phyloP scores from a whole-genome alignment of 805 yeast species.

The Candida adriatica region DNA sequence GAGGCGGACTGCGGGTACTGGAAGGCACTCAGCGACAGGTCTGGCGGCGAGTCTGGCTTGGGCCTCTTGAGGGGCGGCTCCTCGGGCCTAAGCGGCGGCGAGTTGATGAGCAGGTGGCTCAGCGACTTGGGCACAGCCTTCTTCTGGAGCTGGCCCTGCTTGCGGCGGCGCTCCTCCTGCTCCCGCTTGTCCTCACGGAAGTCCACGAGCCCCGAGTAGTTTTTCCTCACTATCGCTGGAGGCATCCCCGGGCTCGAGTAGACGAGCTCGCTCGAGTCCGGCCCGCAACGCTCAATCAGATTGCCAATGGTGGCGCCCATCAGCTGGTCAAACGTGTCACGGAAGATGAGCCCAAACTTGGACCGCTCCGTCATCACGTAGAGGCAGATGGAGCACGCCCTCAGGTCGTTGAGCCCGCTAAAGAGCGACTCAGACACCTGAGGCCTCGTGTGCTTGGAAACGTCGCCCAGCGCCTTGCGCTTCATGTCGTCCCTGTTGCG shows the following conservation, averaged over 20 bases:
- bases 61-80: constrained; percentile 10
- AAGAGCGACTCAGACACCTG: constrained; percentile 46
- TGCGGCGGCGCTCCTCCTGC: constrained; percentile 41
- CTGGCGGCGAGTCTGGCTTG: constrained; percentile 4
- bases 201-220: constrained; percentile 9
- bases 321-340: constrained; percentile 63
- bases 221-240: constrained; percentile 44
- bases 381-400: constrained; percentile 58
- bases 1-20: constrained; percentile 13
- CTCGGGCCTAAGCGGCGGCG: constrained; percentile 27
- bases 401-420: constrained; percentile 52
- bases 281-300: constrained; percentile 55
- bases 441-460: constrained; percentile 54
- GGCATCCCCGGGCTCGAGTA: constrained; percentile 48
- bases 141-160: constrained; percentile 44
- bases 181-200: constrained; percentile 34
- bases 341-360: constrained; percentile 50
- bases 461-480: constrained; percentile 47
- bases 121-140: constrained; percentile 48
- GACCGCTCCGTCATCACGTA: constrained; percentile 65
- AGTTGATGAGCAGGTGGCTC: constrained; percentile 40
- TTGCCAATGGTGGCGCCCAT: constrained; percentile 61
- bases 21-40: constrained; percentile 13
- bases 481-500: constrained; percentile 54
- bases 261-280: constrained; percentile 52